Evolutionary conservation across 83 land plant species (phyloP).

Genomic region (Diphasiastrum complanatum): DNA sequence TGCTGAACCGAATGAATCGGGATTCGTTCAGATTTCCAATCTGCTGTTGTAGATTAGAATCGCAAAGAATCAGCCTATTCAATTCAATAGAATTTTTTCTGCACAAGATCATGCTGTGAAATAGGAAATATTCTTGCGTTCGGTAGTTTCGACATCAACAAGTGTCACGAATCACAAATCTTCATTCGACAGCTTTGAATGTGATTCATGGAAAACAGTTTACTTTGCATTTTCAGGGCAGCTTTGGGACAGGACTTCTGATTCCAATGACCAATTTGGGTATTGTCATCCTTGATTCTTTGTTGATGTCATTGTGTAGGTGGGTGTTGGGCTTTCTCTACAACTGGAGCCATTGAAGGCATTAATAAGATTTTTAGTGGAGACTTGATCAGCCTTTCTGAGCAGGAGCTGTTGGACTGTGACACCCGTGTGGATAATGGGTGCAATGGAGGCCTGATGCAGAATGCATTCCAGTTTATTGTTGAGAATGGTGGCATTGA

Average conservation of each 20-base stretch:
- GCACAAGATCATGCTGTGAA: no score
- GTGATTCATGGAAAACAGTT: no score
- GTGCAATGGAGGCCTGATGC: constrained; percentile 37
- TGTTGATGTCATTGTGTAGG: no score
- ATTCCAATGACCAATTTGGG: no score
- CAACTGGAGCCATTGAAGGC: constrained; percentile 36
- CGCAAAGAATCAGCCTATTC: neutral
- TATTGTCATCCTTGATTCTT: no score
- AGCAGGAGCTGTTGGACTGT: constrained; percentile 42
- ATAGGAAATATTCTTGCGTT: no score
- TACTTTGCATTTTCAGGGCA: no score
- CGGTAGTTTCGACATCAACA: no score
- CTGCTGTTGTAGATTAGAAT: neutral
- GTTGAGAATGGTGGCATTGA: constrained; percentile 26
- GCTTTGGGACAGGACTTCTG: no score
- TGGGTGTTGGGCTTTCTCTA: constrained; percentile 40
- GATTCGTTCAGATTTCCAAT: neutral
- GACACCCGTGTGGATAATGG: constrained; percentile 17
- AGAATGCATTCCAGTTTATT: constrained; percentile 24
- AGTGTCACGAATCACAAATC: no score
- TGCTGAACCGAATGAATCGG: neutral
- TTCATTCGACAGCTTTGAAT: no score
- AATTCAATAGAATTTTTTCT: no score
- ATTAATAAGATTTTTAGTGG: constrained; percentile 22
- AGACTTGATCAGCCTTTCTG: constrained; percentile 26